Conservation (phyloP, 805 yeast species). For the Yarrowia sp. region DNA sequence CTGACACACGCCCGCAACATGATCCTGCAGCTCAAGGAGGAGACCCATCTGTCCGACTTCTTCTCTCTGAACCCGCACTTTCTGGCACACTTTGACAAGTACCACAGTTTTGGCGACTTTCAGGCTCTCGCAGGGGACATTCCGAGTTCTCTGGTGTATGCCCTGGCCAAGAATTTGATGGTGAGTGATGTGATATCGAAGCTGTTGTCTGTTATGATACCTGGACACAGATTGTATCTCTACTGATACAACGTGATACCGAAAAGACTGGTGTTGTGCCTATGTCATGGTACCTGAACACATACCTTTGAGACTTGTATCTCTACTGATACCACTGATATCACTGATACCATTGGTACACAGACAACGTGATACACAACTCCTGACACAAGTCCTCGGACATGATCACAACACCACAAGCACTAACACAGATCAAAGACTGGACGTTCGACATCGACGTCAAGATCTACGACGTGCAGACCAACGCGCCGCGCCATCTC, state of each 20-base stretch:
- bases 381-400: too few relatives aligned
- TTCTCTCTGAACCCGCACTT: neutral
- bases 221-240: neutral
- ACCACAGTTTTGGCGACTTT: conserved; percentile 13
- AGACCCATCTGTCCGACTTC: conserved; percentile 8
- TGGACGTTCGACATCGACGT: conserved; percentile 50
- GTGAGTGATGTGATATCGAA: neutral
- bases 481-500: conserved; percentile 52
- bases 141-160: conserved; percentile 6
- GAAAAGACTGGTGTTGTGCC: too few relatives aligned
- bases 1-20: conserved; percentile 2
- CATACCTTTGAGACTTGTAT: too few relatives aligned
- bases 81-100: conserved; percentile 24
- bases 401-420: neutral
- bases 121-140: conserved; percentile 21
- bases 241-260: too few relatives aligned
- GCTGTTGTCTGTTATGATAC: neutral
- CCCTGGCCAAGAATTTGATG: conserved; percentile 6
- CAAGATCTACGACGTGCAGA: conserved; percentile 53
- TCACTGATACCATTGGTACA: neutral
- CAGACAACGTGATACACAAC: too few relatives aligned
- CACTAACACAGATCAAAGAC: conserved; percentile 16
- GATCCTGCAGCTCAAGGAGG: conserved; percentile 11
- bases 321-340: too few relatives aligned
- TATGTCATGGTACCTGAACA: too few relatives aligned